Base-by-base conservation (phyloP, 371 early-diverging fungal genomes). In the Rhizomucor miehei region DNA sequence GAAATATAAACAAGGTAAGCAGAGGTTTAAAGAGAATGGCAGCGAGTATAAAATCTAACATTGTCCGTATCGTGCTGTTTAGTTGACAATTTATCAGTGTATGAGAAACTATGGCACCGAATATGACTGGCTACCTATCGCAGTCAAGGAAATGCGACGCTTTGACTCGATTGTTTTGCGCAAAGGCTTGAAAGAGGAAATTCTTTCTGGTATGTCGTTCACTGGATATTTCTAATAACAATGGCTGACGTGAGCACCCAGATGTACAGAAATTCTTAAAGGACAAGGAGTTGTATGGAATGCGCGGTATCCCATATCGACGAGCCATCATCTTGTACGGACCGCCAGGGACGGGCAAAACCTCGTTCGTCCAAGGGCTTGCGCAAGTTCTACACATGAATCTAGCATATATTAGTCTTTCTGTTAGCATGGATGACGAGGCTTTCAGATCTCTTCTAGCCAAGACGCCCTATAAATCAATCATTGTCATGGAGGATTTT, bases 251-350 rank as follows among this genome's bases (percentile, higher is more conserved):
- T 14, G 14, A 38, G 11, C 11, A 29, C 8, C 29, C 52, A 57
- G 77, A 76, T 44, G 65, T 76, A n/a, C 52, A 60, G 16, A 53
- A 56, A 0, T 76, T 76, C 60, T 59, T 63, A 49, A 40, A 47
- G n/a, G 66, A 67, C 35, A 64, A 66, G 19, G 44, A 46, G 19
- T 95, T 95, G 96, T 97, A 94, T 56, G 64, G 84, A 3, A 87
- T 89, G 43, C 83, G 93, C 20, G 96, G 94, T 8, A 90, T 97
- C 49, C 97, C 97, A 11, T 96, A 94, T 63, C 84, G 97, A 12
- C 83, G 98, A 37, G 99, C 98, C 2, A 84, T 84, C 63, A 60
- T 89, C 1, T 59, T 89, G 10, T 74, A 85, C 58, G 89, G 89
- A 11, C 81, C 84, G 35, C 88, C 88, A 17, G 86, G 88, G 51